Percentiles rank a stretch among this genome's conserved stretches.
These are phyloP conservation scores for Leishmania tropica DNA, from an alignment of 208 protist genomes.

Conservation along the genomic window DNA sequence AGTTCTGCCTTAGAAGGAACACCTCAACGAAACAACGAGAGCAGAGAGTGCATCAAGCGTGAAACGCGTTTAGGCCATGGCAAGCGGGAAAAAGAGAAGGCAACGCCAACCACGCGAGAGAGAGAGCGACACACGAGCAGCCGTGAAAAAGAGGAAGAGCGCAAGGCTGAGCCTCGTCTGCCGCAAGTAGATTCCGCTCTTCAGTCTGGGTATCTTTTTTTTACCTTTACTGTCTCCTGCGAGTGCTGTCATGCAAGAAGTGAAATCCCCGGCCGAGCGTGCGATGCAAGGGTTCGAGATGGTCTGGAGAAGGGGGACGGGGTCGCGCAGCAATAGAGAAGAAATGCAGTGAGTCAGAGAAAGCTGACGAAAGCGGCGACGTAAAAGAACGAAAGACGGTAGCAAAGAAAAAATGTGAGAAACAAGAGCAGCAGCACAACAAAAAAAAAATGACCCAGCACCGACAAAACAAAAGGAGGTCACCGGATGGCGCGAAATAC, in stretches of 20 bases:
- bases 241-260: not conserved
- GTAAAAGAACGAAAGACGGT: not conserved
- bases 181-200: not conserved
- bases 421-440: not conserved
- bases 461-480: not conserved
- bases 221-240: not conserved
- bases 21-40: not conserved
- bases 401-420: not conserved
- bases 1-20: not conserved
- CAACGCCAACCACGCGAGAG: not conserved
- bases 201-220: not conserved
- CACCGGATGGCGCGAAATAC: not conserved
- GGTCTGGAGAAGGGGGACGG: not conserved
- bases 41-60: not conserved
- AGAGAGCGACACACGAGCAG: not conserved
- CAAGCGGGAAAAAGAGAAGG: not conserved
- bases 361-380: not conserved
- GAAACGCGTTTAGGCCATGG: not conserved
- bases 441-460: not conserved
- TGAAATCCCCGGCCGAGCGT: not conserved
- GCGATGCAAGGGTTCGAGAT: not conserved
- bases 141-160: not conserved
- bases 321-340: not conserved
- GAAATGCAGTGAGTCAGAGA: too few species aligned
- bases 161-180: not conserved